Base-by-base conservation (phyloP, 75 land plant species). In the Sequoia sempervirens region DNA sequence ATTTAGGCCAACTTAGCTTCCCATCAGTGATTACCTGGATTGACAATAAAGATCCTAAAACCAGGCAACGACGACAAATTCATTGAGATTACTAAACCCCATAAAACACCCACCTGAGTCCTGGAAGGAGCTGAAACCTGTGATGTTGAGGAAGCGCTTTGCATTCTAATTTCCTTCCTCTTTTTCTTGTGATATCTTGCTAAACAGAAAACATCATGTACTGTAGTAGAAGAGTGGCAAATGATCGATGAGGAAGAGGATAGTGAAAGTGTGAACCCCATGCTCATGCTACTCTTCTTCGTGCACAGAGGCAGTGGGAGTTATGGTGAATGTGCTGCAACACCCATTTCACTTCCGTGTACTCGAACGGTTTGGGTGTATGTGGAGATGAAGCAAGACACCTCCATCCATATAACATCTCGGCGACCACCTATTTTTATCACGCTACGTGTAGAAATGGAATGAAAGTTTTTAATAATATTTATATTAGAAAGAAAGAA, bases 131-230 rank as follows among this genome's bases (percentile, higher is more conserved):
- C 18, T 37, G 18, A 37, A 37, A 37, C 43, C 7, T 17, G 43
- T 38, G 78, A 10, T 18, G 43, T 75, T 18, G 78, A 75, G 5
- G 78, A 75, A 75, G 78, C 38, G 41, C 26, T 38, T 40, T 75
- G 78, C 78, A 75, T 75, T 75, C 43, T 75, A 75, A 75, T 40
- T 38, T 18, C 78, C 0, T 38, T 75, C 78, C 78, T 72, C 74
- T 50, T 50, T 50, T 20, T 34, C 36, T 34, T 75, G 23, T 75
- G 78, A 73, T 73, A 15, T 14, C 75, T 73, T 32, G 40, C 13
- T 73, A 73, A 73, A 5, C 75, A 56, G 18, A 20, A 17, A 56
- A 20, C 53, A 50, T 50, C 53, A 4, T 56, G 61, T 17, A 23
- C 1, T 50, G 0, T 56, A 20, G 61, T 17, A 56, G 5, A 2